A percentile compares a stretch with the other conserved stretches of the same genome.
phyloP scores from a whole-genome alignment of 805 yeast genomes.

The Deakozyma indianensis region DNA sequence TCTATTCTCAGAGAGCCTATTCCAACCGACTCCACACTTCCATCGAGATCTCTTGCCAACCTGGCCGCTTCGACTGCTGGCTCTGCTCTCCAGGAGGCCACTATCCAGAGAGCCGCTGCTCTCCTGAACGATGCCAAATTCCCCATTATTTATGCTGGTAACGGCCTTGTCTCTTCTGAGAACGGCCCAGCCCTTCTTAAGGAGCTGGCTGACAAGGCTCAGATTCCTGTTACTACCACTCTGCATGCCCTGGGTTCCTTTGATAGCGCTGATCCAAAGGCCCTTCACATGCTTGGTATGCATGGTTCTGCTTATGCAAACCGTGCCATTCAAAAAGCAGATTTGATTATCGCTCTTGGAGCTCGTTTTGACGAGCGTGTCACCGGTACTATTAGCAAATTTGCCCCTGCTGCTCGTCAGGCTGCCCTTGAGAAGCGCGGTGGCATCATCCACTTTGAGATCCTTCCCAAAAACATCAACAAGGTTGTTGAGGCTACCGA shows the following conservation, averaged over 20 bases:
- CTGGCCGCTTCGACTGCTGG: conserved; percentile 57
- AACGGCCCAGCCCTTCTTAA: conserved; percentile 69
- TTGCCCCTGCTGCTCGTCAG: conserved; percentile 84
- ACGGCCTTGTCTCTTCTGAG: conserved; percentile 66
- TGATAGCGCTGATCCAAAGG: conserved; percentile 81
- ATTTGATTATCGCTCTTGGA: conserved; percentile 84
- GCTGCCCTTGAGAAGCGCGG: conserved; percentile 86
- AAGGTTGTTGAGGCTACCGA: conserved; percentile 90
- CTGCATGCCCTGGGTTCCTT: conserved; percentile 88
- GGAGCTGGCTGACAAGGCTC: conserved; percentile 79
- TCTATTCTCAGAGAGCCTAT: conserved; percentile 75
- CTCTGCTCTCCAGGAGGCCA: conserved; percentile 52
- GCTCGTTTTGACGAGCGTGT: conserved; percentile 99
- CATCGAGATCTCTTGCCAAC: conserved; percentile 45
- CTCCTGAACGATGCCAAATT: conserved; percentile 70
- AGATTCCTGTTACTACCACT: conserved; percentile 93
- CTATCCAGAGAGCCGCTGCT: conserved; percentile 62
- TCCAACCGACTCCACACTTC: conserved; percentile 69
- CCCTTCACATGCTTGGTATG: conserved; percentile 96
- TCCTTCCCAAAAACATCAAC: conserved; percentile 91
- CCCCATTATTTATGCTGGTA: conserved; percentile 86
- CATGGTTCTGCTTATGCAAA: conserved; percentile 95
- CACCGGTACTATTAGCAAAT: conserved; percentile 69
- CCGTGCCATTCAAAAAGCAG: conserved; percentile 86
- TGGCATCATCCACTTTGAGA: conserved; percentile 94